Conservation (phyloP, 306 rosid genomes). For the Ochetophila trinervis region DNA sequence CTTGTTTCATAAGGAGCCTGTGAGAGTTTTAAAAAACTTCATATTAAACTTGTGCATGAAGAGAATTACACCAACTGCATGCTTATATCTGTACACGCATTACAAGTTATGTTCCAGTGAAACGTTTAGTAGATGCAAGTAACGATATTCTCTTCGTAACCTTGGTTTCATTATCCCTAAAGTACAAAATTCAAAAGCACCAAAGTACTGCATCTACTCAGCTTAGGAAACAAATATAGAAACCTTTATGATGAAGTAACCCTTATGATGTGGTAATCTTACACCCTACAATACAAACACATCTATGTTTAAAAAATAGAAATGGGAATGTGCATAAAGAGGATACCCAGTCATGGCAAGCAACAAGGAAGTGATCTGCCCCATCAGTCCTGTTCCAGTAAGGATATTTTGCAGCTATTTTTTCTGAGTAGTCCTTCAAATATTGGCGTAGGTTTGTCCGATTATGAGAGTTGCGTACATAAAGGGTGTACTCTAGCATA, state of each 20-base stretch:
- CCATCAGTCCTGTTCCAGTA: constrained; percentile 86
- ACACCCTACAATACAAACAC: too few species aligned
- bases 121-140: constrained; percentile 1
- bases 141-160: too few species aligned
- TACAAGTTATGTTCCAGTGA: too few species aligned
- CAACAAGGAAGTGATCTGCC: constrained; percentile 95
- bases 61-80: not conserved
- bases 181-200: too few species aligned
- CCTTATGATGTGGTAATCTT: too few species aligned
- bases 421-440: constrained; percentile 71
- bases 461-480: constrained; percentile 83
- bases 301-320: not conserved
- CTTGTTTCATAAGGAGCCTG: constrained; percentile 96
- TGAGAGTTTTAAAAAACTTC: constrained; percentile 9
- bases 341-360: constrained; percentile 96
- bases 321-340: constrained; percentile 12
- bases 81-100: not conserved
- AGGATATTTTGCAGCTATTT: constrained; percentile 66
- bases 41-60: constrained; percentile 4
- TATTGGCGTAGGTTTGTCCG: constrained; percentile 77
- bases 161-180: too few species aligned
- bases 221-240: too few species aligned
- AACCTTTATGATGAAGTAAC: too few species aligned
- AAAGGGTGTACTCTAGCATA: constrained; percentile 64
- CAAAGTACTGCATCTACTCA: too few species aligned